Evolutionary conservation across 2,329 filamentous ascomycete species (phyloP).

Genomic region (Kalmusia sp.): DNA sequence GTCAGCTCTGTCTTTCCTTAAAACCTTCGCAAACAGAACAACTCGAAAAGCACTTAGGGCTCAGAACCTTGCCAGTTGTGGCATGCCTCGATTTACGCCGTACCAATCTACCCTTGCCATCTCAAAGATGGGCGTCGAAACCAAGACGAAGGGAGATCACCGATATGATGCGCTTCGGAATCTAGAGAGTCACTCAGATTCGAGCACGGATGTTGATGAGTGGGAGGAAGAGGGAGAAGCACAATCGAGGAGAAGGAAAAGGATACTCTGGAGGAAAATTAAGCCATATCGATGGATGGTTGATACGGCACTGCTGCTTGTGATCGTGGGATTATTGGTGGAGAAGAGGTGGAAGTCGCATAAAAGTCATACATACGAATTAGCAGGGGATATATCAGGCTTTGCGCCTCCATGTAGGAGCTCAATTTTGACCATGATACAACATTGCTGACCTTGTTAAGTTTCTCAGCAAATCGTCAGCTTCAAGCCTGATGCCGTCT

Average conservation of each 20-base stretch:
- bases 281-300: conserved; percentile 33
- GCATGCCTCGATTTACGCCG: conserved; percentile 7
- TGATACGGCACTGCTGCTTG: conserved; percentile 35
- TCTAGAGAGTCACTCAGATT: conserved; percentile 27
- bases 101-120: conserved; percentile 24
- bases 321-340: conserved; percentile 35
- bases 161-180: conserved; percentile 34
- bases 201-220: conserved; percentile 38
- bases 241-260: conserved; percentile 13
- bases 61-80: background rate
- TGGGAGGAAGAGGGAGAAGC: conserved; percentile 21
- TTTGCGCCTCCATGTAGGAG: conserved; percentile 39
- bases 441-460: conserved; percentile 12
- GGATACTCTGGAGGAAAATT: conserved; percentile 20
- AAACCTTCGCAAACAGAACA: background rate
- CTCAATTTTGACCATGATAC: background rate
- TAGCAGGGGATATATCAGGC: conserved; percentile 39
- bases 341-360: conserved; percentile 30
- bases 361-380: conserved; percentile 25
- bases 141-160: conserved; percentile 26
- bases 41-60: background rate
- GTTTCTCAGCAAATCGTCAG: conserved; percentile 39
- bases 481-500: conserved; percentile 31
- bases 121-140: conserved; percentile 14
- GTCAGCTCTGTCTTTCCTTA: background rate